Evolutionary conservation across 371 early-diverging fungal genomes (phyloP), one percentile per base, ranked within the genome.

Genomic region (Mucor circinelloides): DNA sequence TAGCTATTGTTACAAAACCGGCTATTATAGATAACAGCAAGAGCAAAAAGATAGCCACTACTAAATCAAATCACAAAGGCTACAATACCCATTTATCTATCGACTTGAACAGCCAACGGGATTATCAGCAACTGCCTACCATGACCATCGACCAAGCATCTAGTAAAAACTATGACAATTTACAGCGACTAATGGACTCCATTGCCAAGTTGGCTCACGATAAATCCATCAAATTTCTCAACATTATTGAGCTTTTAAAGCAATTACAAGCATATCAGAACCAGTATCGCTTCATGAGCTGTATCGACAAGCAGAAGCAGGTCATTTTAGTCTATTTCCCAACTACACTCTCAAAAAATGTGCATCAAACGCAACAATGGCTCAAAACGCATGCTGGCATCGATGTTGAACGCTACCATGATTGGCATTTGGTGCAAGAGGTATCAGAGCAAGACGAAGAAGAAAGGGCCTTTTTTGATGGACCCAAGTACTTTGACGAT

Each of bases 291-390:
- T 68, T 68, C 38, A 63, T 58, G 48, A 58, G 58, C n/a, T 52
- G 58, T 10, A 50, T 63, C 8, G 58, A 68, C 30, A 63, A 63
- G 21, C 32, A 61, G 21, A 56, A 57, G 13, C 21, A 63, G 34
- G 63, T 27, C 12, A 63, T 68, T 8, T 23, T 57, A 30, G 32
- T 68, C 2, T 68, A 63, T 19, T 63, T 68, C 27, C 68, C 68
- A 44, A 48, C 23, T 8, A 68, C 50, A 1, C 13, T 68, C 12
- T 62, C 68, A 17, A 28, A 21, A 19, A 58, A 36, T 17, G 38
- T 62, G 12, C 13, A 62, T 28, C 58, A 58, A 31, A 58, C 58
- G 3, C 25, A 58, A 28, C 21, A 32, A 8, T 68, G 68, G 68
- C 38, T 68, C 6, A 36, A 38, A 38, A 8, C 57, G 2, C 40